A percentile compares a stretch with the other conserved stretches of the same genome.
phyloP scores from a whole-genome alignment of 805 yeast genomes.

The Candida morakotiae region DNA sequence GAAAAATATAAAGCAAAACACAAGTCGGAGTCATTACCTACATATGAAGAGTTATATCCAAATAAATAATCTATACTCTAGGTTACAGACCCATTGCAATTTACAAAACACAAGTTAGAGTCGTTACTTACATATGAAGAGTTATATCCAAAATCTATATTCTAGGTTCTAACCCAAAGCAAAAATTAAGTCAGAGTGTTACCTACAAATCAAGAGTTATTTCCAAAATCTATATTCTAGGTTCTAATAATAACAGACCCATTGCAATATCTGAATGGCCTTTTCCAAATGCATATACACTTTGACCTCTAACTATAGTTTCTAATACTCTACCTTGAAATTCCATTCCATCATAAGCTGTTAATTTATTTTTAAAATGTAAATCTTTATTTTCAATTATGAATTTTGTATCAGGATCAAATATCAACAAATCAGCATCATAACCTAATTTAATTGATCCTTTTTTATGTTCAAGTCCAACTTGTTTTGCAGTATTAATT shows the following conservation, averaged over 20 bases:
- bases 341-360: conserved; percentile 75
- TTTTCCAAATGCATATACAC: conserved; percentile 52
- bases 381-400: conserved; percentile 51
- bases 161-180: background rate
- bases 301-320: conserved; percentile 73
- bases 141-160: background rate
- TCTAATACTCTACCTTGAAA: conserved; percentile 73
- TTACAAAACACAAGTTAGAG: too few relatives aligned
- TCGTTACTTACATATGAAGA: too few relatives aligned
- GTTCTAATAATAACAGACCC: conserved; percentile 61
- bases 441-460: conserved; percentile 70
- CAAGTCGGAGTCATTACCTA: too few relatives aligned
- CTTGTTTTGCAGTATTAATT: conserved; percentile 79
- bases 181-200: too few relatives aligned
- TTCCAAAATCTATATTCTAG: conserved; percentile 29
- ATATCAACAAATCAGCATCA: conserved; percentile 86
- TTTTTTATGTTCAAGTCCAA: conserved; percentile 68
- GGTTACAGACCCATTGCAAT: background rate
- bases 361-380: conserved; percentile 78
- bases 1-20: background rate
- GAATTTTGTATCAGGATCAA: conserved; percentile 59
- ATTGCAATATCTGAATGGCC: conserved; percentile 56
- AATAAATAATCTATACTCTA: background rate
- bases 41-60: too few relatives aligned
- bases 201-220: too few relatives aligned